Base-by-base conservation (phyloP, 805 yeast species). In the Dipodascus geniculatus region DNA sequence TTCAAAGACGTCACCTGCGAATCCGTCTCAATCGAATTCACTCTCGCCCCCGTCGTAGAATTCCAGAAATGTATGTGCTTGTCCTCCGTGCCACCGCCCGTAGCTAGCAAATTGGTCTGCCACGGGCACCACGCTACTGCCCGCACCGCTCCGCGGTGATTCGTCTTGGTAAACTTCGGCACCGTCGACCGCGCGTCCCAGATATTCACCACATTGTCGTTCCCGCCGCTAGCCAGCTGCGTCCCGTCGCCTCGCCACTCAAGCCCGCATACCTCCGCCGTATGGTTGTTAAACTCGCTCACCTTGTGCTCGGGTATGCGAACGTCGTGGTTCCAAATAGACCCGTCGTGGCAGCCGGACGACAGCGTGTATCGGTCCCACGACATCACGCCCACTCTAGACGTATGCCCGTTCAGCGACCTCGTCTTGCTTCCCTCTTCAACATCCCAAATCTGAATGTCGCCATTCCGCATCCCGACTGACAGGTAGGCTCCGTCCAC, bases 81-180 rank as follows among this genome's bases (percentile, higher is more conserved):
- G 69, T 93, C 97, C 31, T 86, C 78, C 11, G 95, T 84, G 16
- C 99, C 99, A 52, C 99, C 99, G 3, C 98, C 99, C 2, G 96
- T 85, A n/a, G 97, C 97, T 52, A 91, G 74, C 53, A 90, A 69
- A 56, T 85, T 83, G 28, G 71, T 72, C 61, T 87, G 91, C 66
- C 84, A 84, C 1, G 98, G 98, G 65, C 95, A 85, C 96, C 97
- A 91, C 6, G 91, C 82, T 50, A 93, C 68, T 1, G 98, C 97
- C 69, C 93, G 93, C 3, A 91, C 96, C 0, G 98, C 98, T 0
- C 98, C 96, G 28, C 79, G 83, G 69, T 91, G 99, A 53, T 81
- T 79, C 17, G 83, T 78, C 65, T 89, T 87, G 14, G 83, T 74
- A 66, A 83, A 87, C 57, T 81, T 77, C 1, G 98, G 96, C 23